Evolutionary conservation across 78 protist genomes (phyloP).

Genomic region (Dictyostelium purpureum): DNA sequence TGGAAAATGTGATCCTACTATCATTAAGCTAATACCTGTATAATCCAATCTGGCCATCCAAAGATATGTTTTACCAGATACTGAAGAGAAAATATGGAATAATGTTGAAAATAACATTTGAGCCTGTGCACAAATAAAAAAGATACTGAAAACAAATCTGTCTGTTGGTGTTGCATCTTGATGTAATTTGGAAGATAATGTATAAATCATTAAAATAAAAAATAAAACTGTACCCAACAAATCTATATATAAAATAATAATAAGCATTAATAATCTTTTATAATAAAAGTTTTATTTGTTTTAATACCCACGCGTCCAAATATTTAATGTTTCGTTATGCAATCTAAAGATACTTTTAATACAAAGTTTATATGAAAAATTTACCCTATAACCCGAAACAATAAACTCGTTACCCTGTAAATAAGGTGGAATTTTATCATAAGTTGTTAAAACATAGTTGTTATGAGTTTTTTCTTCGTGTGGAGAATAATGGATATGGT

Average conservation of each 20-base stretch:
- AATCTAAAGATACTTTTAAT: constrained; percentile 26
- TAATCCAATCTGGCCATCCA: constrained; percentile 53
- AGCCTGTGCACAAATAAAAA: constrained; percentile 52
- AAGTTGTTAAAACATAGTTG: neutral
- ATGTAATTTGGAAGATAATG: neutral
- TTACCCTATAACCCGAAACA: constrained; percentile 26
- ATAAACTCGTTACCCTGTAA: constrained; percentile 61
- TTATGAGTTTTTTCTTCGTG: constrained; percentile 16
- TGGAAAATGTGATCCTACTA: constrained; percentile 43
- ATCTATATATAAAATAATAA: constrained; percentile 4
- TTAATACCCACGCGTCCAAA: constrained; percentile 45
- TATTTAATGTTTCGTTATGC: constrained; percentile 65
- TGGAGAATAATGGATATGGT: neutral
- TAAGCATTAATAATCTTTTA: neutral
- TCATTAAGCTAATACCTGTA: constrained; percentile 56
- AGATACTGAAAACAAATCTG: constrained; percentile 28
- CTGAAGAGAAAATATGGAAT: constrained; percentile 43
- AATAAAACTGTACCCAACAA: constrained; percentile 36
- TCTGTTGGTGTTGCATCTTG: constrained; percentile 30
- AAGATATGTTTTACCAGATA: constrained; percentile 6
- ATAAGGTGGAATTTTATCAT: constrained; percentile 36
- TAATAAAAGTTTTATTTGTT: neutral
- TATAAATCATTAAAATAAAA: constrained; percentile 41
- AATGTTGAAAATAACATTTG: constrained; percentile 56
- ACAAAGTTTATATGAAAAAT: constrained; percentile 42